Conservation (phyloP, 1,139 yeast genomes). For the Pichia terricola region DNA sequence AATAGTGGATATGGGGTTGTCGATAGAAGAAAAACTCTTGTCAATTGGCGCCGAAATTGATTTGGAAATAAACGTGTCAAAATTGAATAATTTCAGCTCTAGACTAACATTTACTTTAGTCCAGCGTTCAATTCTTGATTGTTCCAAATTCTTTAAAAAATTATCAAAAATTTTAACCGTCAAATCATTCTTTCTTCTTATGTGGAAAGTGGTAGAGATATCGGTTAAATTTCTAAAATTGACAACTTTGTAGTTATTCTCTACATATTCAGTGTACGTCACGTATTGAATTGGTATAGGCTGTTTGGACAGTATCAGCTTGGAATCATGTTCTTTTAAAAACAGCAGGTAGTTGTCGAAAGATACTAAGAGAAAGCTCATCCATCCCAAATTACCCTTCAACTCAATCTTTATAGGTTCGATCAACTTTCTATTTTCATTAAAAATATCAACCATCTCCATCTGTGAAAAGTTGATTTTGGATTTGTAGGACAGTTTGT, state of each 20-base stretch:
- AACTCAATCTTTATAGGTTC: conserved; percentile 19
- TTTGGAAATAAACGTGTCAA: conserved; percentile 14
- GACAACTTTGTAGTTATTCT: conserved; percentile 12
- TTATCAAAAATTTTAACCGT: conserved; percentile 17
- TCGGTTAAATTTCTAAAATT: conserved; percentile 18
- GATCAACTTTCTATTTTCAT: conserved; percentile 17
- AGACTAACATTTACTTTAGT: conserved; percentile 11
- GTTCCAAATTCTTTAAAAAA: conserved; percentile 17
- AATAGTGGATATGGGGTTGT: too few relatives aligned
- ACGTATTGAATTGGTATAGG: conserved; percentile 24
- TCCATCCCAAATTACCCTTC: conserved; percentile 14
- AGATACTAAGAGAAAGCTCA: conserved; percentile 15
- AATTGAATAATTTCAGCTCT: conserved; percentile 18
- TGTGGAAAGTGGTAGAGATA: conserved; percentile 10
- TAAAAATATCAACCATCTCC: conserved; percentile 24
- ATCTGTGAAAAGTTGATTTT: conserved; percentile 21
- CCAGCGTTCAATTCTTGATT: conserved; percentile 16
- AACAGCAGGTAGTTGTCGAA: conserved; percentile 23
- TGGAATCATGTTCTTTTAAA: conserved; percentile 12
- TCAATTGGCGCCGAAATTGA: too few relatives aligned
- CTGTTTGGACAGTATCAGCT: conserved; percentile 14
- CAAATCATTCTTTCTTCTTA: conserved; percentile 14
- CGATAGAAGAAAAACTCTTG: too few relatives aligned
- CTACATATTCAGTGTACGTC: conserved; percentile 10
- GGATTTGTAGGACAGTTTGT: conserved; percentile 16